These are phyloP conservation scores for Thraustochytrium sp. DNA, from an alignment of 352 stramenopile species.

Conservation along the genomic window DNA sequence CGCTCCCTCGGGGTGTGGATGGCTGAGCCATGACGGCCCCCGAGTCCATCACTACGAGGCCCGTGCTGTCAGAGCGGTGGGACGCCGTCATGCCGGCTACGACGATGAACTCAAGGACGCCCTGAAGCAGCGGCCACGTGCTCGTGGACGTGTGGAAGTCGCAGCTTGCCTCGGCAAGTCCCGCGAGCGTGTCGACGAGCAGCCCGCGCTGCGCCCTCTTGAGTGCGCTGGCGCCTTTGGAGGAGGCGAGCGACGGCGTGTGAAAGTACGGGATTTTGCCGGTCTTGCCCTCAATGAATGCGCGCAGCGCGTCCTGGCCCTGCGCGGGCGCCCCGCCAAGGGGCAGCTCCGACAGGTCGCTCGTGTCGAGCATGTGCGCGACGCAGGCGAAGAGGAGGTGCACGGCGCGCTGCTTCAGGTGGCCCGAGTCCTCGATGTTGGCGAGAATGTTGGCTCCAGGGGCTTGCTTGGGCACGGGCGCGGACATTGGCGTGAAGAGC, in stretches of 20 bases:
- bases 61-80: neutral
- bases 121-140: conserved; percentile 2
- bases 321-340: neutral
- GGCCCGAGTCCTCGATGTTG: neutral
- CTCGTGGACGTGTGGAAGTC: neutral
- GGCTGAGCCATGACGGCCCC: neutral
- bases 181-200: neutral
- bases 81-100: neutral
- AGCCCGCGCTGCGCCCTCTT: neutral
- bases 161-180: neutral
- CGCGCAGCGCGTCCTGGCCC: neutral
- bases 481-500: neutral
- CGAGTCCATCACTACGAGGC: neutral
- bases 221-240: neutral
- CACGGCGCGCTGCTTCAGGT: conserved; percentile 32
- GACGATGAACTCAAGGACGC: neutral
- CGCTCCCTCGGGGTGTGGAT: neutral
- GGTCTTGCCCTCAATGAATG: neutral
- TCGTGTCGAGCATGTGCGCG: conserved; percentile 1
- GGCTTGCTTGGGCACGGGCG: neutral
- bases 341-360: neutral
- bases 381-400: neutral
- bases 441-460: neutral
- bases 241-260: neutral
- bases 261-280: conserved; percentile 4